Conservation (phyloP, 108 stramenopile species). For the Cylindrotheca fusiformis region DNA sequence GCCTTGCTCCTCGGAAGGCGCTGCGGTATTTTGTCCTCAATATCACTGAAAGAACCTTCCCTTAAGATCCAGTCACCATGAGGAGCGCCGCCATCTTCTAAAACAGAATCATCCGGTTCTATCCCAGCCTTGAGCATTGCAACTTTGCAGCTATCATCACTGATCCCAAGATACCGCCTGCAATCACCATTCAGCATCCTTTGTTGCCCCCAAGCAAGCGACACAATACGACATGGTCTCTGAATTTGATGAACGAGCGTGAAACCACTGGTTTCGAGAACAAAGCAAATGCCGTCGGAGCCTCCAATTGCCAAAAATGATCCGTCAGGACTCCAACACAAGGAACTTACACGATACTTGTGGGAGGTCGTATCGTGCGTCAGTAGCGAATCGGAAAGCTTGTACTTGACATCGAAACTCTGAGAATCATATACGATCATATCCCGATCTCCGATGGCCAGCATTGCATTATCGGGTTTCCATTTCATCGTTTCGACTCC, state of each 20-base stretch:
- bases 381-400: constrained; percentile 16
- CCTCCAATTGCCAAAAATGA: constrained; percentile 38
- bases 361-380: not conserved
- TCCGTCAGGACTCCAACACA: constrained; percentile 42
- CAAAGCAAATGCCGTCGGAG: constrained; percentile 29
- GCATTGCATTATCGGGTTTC: constrained; percentile 28
- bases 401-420: constrained; percentile 21
- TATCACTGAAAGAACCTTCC: constrained; percentile 29
- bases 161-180: constrained; percentile 34
- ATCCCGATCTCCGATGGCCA: constrained; percentile 40
- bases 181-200: constrained; percentile 1
- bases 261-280: constrained; percentile 42
- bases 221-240: constrained; percentile 9
- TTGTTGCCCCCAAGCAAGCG: constrained; percentile 35
- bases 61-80: constrained; percentile 28
- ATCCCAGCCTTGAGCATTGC: constrained; percentile 34
- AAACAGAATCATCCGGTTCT: constrained; percentile 16
- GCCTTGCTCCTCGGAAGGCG: not conserved
- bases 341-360: constrained; percentile 26
- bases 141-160: constrained; percentile 26
- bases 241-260: constrained; percentile 43
- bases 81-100: constrained; percentile 1
- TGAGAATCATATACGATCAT: constrained; percentile 24
- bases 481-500: constrained; percentile 33
- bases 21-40: constrained; percentile 8